Evolutionary conservation across 2,329 filamentous ascomycete species (phyloP), one percentile per base, ranked within the genome.

Genomic region (Lasiodiplodia citricola): DNA sequence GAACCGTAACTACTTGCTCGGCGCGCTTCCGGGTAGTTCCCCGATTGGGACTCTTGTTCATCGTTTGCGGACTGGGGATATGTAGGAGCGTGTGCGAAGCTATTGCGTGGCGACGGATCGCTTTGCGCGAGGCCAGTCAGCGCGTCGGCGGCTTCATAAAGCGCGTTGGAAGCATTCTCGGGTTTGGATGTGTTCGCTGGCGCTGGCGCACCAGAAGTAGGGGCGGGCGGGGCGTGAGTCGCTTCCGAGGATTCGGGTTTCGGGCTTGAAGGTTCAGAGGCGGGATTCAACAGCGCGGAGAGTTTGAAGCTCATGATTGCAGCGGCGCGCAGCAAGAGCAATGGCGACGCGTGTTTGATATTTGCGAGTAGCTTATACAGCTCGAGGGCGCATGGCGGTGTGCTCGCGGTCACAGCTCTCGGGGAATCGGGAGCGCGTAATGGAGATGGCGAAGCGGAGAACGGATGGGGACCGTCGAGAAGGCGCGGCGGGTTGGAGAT

Each of bases 141-240:
- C 68, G 80, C 80, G 70, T 81, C 78, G 67, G 79, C 80, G 23
- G 80, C 81, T 51, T 82, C 81, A 74, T 75, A 73, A 23, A 76
- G 73, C 25, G 76, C 74, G 37, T 52, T 52, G 16, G 60, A 50
- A 2, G 47, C 28, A 47, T 47, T 23, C 47, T 64, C 60, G 10
- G 16, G 47, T n/a, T 31, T 50, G 13, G 18, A 3, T 2, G 16
- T 18, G 14, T 18, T 21, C 44, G 25, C 7, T n/a, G 44, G 7
- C 31, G 28, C 55, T 25, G 21, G 16, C 21, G 44, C 38, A 38
- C 10, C 55, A 18, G 31, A 60, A 10, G 55, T 60, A 25, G 65
- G 65, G 31, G 23, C 25, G 3, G 35, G 21, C 21, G 44, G 44
- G n/a, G 13, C 41, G 2, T 31, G 41, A 21, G 65, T 38, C 14